Evolutionary conservation across 2,329 filamentous ascomycete species (phyloP), one percentile per base, ranked within the genome.

Genomic region (Xylariales sp.): DNA sequence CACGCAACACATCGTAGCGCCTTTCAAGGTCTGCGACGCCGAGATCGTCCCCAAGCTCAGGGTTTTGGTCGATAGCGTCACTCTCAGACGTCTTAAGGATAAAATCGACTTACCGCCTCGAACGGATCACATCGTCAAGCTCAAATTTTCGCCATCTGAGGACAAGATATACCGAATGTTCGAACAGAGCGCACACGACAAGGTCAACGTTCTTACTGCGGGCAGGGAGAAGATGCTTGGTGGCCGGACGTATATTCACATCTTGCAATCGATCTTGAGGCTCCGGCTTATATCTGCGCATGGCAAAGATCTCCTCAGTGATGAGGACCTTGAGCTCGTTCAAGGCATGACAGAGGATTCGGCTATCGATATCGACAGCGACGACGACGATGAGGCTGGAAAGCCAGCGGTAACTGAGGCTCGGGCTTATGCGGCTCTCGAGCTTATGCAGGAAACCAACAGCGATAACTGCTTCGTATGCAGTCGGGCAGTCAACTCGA

Each of bases 1-100:
- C 59, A 76, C 80, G 4, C 79, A 86, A 43, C 81, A 86, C 58
- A 93, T 98, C 43, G 76, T 93, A 24, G 75, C 79, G 25, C 89
- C 89, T 0, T 95, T 96, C 70, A 95, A 95, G 63, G 77, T 78
- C 16, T 91, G 86, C 31, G 87, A 96, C 54, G 80, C 87, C 0
- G 82, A 86, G 31, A 89, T 94, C 36, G 74, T 97, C 2, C 80
- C 85, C 4, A 93, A 90, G 58, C 72, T 98, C 22, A 86, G 91
- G 21, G 74, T 96, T 9, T 76, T 98, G 1, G 90, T 98, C 7
- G 88, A 95, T 57, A 93, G 87, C n/a, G 86, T 98, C 50, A 97
- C 93, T 0, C 71, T 98, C 8, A 84, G 93, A 19, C 86, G 93
- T 16, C 73, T 93, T 24, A 97, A 97, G 62, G 88, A 97, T 61